Base-by-base conservation (phyloP, 2,329 filamentous ascomycete species). In the Teratosphaeria destructans region DNA sequence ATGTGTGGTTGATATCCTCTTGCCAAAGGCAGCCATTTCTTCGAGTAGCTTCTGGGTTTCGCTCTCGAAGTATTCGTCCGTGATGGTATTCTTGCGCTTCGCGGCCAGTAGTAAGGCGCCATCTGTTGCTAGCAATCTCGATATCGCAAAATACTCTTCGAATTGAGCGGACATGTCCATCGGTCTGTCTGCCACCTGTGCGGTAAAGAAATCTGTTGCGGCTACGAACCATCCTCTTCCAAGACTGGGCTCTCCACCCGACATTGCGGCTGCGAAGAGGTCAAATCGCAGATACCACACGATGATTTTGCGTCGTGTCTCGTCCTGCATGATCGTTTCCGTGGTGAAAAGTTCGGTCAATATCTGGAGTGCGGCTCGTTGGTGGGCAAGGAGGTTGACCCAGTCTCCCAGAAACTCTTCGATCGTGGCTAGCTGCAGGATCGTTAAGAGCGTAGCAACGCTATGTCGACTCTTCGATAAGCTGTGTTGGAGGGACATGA, bases 381-480 rank as follows among this genome's bases (percentile, higher is more conserved):
- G 92, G 71, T 97, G 94, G 26, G 91, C 89, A 74, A 94, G 87
- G 16, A 97, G 79, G 68, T 95, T 96, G 57, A 95, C 85, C 91
- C 91, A 97, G 71, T 99, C 94, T 12, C 94, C 94, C 54, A 97
- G 81, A 68, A 91, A 95, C 75, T 97, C 94, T 90, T 99, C 94
- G 59, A 96, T 94, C 3, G 90, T 95, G 59, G 92, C 91, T 56
- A 97, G 82, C 68, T 97, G 92, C 52, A 99, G 77, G 23, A 97
- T 92, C 0, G 93, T 95, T 61, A 96, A 73, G 35, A 97, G 78
- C 0, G 87, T 96, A 6, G 86, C 83, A 56, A 91, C 79, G 37
- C 78, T 87, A 64, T 89, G 85, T 61, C 83, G 84, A 63, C 90
- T 86, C 60, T 85, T 85, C 58, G 82, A 85, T 62, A 97, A 76